These are phyloP conservation scores for Solanum pinnatisectum DNA, from an alignment of 257 asterid species.

Conservation along the genomic window DNA sequence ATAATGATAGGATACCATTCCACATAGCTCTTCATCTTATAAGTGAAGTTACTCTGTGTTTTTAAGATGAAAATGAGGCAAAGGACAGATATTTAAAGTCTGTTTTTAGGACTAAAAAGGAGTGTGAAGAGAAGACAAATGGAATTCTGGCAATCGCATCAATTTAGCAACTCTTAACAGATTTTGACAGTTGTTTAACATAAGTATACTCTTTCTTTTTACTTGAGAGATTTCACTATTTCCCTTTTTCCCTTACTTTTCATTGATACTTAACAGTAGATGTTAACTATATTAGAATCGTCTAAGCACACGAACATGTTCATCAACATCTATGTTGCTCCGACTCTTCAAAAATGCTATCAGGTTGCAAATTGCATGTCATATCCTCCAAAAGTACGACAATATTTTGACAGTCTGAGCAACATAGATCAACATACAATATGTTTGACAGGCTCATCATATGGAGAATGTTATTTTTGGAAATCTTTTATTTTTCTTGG, in stretches of 20 bases:
- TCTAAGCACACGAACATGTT: background rate
- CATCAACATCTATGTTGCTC: background rate
- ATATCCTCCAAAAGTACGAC: background rate
- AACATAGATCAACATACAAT: background rate
- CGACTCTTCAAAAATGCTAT: background rate
- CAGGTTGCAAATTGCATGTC: background rate
- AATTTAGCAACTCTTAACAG: background rate
- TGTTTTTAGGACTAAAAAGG: background rate
- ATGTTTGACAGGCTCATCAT: background rate
- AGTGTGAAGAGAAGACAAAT: background rate
- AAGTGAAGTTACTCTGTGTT: background rate
- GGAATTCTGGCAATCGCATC: background rate
- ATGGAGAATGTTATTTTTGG: too few relatives aligned
- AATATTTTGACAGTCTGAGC: background rate
- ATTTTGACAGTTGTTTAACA: background rate
- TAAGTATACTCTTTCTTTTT: background rate
- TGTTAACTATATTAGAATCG: background rate
- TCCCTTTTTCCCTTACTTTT: background rate
- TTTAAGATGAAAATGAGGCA: background rate
- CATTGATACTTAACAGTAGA: background rate
- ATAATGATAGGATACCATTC: constrained; percentile 47
- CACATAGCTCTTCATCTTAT: constrained; percentile 23
- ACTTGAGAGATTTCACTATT: background rate
- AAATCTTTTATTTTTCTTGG: background rate
- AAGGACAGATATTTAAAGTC: background rate